Percentiles rank a stretch among this genome's conserved stretches.
These are phyloP conservation scores for Rhodotorula toruloides DNA, from an alignment of 768 basidiomycete species.

Conservation along the genomic window DNA sequence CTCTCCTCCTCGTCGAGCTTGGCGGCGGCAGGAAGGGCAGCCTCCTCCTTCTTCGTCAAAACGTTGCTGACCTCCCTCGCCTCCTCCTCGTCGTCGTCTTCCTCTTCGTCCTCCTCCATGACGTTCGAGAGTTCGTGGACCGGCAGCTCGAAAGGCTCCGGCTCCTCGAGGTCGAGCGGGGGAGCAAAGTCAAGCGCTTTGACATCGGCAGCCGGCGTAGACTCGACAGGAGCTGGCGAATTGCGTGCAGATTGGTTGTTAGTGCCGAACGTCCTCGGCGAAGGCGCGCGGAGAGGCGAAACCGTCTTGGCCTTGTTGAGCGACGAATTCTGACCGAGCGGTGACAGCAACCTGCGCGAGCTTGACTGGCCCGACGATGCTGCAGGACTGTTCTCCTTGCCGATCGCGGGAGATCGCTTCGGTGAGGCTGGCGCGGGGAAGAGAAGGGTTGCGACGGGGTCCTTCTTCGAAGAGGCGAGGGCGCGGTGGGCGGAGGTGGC, in stretches of 20 bases:
- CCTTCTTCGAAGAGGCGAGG: conserved; percentile 13
- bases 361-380: not conserved
- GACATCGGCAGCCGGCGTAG: not conserved
- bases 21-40: not conserved
- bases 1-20: conserved; percentile 5
- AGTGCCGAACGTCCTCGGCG: conserved; percentile 5
- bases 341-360: not conserved
- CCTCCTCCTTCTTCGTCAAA: not conserved
- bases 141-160: not conserved
- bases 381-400: conserved; percentile 22
- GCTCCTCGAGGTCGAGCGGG: not conserved
- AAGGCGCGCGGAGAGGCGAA: conserved; percentile 21
- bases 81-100: conserved; percentile 1
- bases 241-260: not conserved
- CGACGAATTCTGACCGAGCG: not conserved
- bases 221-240: not conserved
- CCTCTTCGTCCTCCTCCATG: conserved; percentile 20
- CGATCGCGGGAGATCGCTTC: not conserved
- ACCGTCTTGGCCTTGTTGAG: not conserved
- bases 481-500: conserved; percentile 5
- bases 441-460: conserved; percentile 35
- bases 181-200: not conserved
- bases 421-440: not conserved
- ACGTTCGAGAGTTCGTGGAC: conserved; percentile 22
- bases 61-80: too few species aligned